Conservation (phyloP, 164 flowering plant species). For the Liriodendron chinense region DNA sequence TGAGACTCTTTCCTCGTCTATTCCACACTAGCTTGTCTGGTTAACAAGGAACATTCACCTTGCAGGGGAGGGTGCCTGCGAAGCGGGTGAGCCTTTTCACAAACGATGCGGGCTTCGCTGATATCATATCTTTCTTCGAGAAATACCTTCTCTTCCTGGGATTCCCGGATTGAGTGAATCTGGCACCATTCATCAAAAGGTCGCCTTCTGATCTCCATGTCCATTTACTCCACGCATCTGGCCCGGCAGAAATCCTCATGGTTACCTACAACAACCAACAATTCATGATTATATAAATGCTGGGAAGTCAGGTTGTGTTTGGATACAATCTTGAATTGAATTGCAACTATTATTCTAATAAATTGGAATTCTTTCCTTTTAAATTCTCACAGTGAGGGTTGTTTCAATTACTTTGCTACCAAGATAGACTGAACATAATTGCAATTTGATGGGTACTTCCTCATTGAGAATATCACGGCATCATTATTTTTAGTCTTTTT, state of each 20-base stretch:
- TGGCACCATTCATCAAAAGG: conserved; percentile 68
- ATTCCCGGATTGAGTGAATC: conserved; percentile 49
- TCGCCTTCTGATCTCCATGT: conserved; percentile 76
- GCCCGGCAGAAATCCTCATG: conserved; percentile 44
- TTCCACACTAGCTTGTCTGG: neutral
- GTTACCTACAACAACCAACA: conserved; percentile 39
- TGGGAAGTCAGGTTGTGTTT: neutral
- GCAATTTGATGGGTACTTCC: too few species aligned
- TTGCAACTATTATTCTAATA: neutral
- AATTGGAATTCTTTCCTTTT: neutral
- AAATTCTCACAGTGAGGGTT: too few species aligned
- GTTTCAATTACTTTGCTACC: too few species aligned
- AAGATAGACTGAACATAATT: too few species aligned
- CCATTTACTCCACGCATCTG: conserved; percentile 62
- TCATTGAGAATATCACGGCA: too few species aligned
- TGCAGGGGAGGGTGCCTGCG: conserved; percentile 50
- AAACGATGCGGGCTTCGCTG: conserved; percentile 51
- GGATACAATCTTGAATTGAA: neutral
- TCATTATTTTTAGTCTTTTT: too few species aligned
- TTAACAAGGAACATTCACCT: conserved; percentile 31
- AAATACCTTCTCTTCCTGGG: conserved; percentile 4
- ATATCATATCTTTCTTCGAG: conserved; percentile 32
- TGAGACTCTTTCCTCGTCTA: too few species aligned
- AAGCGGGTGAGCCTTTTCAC: conserved; percentile 57
- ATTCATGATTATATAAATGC: neutral